Evolutionary conservation across 495 filamentous ascomycete genomes (phyloP).

Genomic region (Hypoxylon perforatum): DNA sequence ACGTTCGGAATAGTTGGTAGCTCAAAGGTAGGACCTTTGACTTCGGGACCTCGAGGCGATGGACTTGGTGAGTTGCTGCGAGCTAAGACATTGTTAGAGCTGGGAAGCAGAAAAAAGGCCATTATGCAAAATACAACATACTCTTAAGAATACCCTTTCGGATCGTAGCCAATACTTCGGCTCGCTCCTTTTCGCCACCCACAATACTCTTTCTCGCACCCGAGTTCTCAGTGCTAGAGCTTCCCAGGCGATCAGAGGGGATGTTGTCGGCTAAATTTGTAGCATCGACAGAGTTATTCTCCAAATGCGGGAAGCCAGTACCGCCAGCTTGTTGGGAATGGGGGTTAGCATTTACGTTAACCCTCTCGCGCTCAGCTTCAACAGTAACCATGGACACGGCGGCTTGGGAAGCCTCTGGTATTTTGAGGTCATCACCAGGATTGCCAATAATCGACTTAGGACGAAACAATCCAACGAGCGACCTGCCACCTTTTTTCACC

Average conservation of each 20-base stretch:
- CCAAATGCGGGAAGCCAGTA: slow-evolving; percentile 89
- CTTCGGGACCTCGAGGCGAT: slow-evolving; percentile 66
- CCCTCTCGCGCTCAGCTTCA: slow-evolving; percentile 88
- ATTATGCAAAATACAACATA: slow-evolving; percentile 57
- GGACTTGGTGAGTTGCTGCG: slow-evolving; percentile 74
- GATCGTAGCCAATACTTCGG: slow-evolving; percentile 88
- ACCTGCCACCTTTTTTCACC: slow-evolving; percentile 91
- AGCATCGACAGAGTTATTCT: slow-evolving; percentile 79
- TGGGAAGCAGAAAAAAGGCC: slow-evolving; percentile 24
- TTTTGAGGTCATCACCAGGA: slow-evolving; percentile 71
- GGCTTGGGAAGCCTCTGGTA: slow-evolving; percentile 75
- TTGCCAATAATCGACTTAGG: slow-evolving; percentile 91
- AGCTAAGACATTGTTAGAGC: slow-evolving; percentile 41
- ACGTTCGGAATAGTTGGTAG: slow-evolving; percentile 66
- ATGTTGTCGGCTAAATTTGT: slow-evolving; percentile 52
- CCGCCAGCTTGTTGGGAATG: slow-evolving; percentile 75
- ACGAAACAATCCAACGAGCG: slow-evolving; percentile 92
- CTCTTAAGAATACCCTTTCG: slow-evolving; percentile 96
- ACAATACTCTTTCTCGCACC: slow-evolving; percentile 83
- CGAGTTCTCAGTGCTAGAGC: slow-evolving; percentile 68
- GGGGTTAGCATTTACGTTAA: slow-evolving; percentile 80
- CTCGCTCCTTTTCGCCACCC: slow-evolving; percentile 88
- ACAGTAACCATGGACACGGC: slow-evolving; percentile 94
- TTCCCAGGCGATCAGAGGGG: slow-evolving; percentile 62
- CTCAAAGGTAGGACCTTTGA: slow-evolving; percentile 59